Base-by-base conservation (phyloP, 139 green algal species). In the Chlorella sp. region DNA sequence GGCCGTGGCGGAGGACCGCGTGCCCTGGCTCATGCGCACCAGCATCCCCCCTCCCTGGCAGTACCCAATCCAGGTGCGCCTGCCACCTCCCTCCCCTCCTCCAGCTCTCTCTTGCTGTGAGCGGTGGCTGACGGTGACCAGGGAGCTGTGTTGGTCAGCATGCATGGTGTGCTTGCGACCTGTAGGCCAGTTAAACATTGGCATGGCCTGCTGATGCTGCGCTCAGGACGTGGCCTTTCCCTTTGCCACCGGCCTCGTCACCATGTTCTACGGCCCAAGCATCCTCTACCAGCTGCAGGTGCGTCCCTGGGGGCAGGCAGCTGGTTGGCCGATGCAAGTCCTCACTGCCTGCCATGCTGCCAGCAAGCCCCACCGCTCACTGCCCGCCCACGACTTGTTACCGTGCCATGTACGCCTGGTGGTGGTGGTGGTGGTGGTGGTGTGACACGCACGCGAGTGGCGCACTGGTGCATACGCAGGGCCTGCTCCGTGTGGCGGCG, bases 1-100 rank as follows among this genome's bases (percentile, higher is more conserved):
- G 84, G 75, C 94, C 32, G 91, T 97, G 34, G 82, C 74, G 1
- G 89, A 97, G 79, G 94, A 98, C 81, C 71, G 81, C 22, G 78
- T 86, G 3, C 89, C 91, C 1, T 83, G 76, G 78, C 81, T 96
- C 14, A 93, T 98, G 82, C 86, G 82, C 26, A 97, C 92, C 26
- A 77, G 85, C 83, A 96, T 98, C 67, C 94, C 94, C 2, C 90
- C 89, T 4, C 82, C 93, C 3, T 87, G 95, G 83, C 91, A 93
- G 77, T 94, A 93, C 73, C 92, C 91, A 1, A 74, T 89, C 30
- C 67, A 81, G 77, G 33, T 72, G 26, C 2, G 42, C 24, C 34
- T 55, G 42, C 42, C n/a, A n/a, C n/a, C n/a, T n/a, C n/a, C n/a
- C n/a, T n/a, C n/a, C n/a, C n/a, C n/a, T n/a, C n/a, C n/a, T n/a